phyloP scores from a whole-genome alignment of 2,329 filamentous ascomycete genomes.

The Penicillium sp. region DNA sequence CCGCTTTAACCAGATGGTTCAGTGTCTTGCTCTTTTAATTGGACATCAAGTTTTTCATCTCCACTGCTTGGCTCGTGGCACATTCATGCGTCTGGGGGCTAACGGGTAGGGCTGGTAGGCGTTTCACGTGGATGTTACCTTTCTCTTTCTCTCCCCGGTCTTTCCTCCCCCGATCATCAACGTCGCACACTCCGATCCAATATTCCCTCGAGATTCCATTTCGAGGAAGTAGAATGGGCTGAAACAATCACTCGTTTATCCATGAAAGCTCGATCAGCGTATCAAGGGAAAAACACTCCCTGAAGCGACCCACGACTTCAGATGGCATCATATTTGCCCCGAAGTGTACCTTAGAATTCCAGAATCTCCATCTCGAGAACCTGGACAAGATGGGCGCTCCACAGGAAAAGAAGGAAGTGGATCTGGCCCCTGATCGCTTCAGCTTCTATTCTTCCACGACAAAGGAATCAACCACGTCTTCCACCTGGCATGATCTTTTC shows the following conservation, averaged over 20 bases:
- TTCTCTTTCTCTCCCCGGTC: neutral
- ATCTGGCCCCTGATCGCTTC: conserved; percentile 68
- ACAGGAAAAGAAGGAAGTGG: conserved; percentile 2
- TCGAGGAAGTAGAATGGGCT: conserved; percentile 3
- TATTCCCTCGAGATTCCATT: neutral
- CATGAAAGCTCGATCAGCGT: neutral
- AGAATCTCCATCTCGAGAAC: neutral
- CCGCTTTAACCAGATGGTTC: neutral
- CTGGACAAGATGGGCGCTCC: conserved; percentile 1
- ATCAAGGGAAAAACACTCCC: neutral
- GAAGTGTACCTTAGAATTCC: neutral
- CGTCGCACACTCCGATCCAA: neutral
- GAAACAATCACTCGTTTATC: neutral
- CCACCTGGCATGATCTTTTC: conserved; percentile 24
- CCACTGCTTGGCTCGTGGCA: neutral
- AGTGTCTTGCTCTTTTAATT: neutral
- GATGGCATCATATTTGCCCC: conserved; percentile 1
- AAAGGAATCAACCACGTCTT: conserved; percentile 48
- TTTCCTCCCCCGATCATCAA: neutral
- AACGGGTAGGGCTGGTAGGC: conserved; percentile 19
- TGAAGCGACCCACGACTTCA: neutral
- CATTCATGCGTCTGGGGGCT: conserved; percentile 2
- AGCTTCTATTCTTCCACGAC: conserved; percentile 93
- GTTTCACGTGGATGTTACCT: neutral
- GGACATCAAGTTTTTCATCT: neutral